phyloP scores from a whole-genome alignment of 768 basidiomycete genomes.

The Candolleomyces efflorescens region DNA sequence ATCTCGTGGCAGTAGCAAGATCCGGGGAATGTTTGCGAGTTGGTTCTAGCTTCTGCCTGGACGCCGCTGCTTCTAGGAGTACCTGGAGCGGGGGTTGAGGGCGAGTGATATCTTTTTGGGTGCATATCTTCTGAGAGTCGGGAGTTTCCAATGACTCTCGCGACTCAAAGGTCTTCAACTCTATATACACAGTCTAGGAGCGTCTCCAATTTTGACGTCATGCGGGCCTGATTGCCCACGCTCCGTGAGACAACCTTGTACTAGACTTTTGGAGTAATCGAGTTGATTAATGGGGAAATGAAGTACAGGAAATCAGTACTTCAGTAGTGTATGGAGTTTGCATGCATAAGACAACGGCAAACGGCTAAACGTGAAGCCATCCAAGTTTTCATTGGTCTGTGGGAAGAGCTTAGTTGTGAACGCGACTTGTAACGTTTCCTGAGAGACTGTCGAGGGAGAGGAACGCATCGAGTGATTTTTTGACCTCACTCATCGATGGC shows the following conservation, averaged over 20 bases:
- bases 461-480: not conserved
- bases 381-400: no score
- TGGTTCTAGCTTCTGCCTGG: not conserved
- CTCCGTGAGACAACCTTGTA: no score
- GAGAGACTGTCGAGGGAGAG: not conserved
- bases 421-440: not conserved
- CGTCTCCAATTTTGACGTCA: not conserved
- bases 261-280: no score
- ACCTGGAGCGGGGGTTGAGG: not conserved
- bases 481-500: not conserved
- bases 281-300: no score
- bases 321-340: no score
- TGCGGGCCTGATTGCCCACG: not conserved
- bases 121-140: no score
- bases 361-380: no score
- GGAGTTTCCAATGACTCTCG: no score
- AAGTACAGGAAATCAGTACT: no score
- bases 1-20: conserved; percentile 15
- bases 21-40: conserved; percentile 5
- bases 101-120: not conserved
- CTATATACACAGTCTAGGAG: not conserved
- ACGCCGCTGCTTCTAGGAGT: not conserved
- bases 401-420: no score
- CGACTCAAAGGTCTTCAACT: no score
- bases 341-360: no score